phyloP scores from a whole-genome alignment of 768 basidiomycete species.

The Kwoniella europaea region DNA sequence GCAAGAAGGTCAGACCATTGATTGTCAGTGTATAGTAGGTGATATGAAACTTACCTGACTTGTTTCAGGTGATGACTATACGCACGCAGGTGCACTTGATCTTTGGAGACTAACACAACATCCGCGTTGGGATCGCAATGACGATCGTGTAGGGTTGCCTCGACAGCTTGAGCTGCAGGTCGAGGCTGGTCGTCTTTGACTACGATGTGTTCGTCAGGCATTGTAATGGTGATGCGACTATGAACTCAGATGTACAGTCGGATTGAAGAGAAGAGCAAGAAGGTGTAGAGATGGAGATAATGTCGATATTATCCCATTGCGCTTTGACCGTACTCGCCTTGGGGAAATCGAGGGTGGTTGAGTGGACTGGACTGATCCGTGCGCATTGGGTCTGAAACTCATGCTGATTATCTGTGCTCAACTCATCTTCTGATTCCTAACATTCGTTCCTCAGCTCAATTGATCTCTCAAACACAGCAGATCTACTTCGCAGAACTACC shows the following conservation, averaged over 20 bases:
- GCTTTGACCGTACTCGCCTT: neutral
- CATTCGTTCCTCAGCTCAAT: neutral
- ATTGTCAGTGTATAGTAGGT: no score
- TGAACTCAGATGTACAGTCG: neutral
- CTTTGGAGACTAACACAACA: neutral
- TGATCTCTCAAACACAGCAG: no score
- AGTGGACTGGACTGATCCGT: neutral
- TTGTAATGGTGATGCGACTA: neutral
- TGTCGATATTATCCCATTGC: neutral
- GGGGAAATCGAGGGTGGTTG: neutral
- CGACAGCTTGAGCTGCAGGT: neutral
- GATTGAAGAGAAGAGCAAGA: neutral
- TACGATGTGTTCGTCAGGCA: neutral
- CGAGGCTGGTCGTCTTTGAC: neutral
- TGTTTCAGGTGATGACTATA: neutral
- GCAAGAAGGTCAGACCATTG: neutral
- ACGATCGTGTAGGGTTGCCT: neutral
- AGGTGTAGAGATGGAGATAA: neutral
- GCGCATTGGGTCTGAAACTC: neutral
- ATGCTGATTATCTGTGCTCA: neutral
- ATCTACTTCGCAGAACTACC: no score
- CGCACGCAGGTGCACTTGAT: neutral
- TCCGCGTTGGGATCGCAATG: neutral
- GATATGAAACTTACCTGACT: neutral
- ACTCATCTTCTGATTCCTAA: neutral